Percentiles rank a stretch among this genome's conserved stretches.
Conservation (phyloP, 345 rosid species). For the Lepidium africanum region DNA sequence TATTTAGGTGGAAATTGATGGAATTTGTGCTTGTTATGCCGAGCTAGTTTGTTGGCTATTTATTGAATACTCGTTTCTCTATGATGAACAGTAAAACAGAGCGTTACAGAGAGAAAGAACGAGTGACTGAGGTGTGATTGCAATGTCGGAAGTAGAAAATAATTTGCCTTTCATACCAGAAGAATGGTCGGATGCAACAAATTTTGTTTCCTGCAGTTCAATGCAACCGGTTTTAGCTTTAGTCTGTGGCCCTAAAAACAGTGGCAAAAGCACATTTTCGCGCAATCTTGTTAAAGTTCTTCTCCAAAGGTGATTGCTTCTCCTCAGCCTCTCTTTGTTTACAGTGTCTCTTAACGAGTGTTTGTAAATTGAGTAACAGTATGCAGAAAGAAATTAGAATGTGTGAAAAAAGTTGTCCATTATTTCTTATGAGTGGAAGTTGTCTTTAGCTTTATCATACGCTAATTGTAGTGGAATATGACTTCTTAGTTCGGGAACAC, state of each 20-base stretch:
- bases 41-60: neutral
- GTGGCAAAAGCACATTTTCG: slow-evolving; percentile 86
- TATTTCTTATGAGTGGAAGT: neutral
- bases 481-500: neutral
- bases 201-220: slow-evolving; percentile 41
- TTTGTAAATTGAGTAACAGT: neutral
- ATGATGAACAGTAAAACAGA: neutral
- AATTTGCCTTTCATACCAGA: slow-evolving; percentile 45
- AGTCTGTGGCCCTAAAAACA: slow-evolving; percentile 76
- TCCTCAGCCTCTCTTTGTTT: neutral
- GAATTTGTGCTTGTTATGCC: too few relatives aligned
- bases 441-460: neutral
- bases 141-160: slow-evolving; percentile 32
- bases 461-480: neutral
- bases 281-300: slow-evolving; percentile 71
- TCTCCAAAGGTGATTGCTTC: slow-evolving; percentile 44
- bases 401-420: neutral
- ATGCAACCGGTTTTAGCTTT: slow-evolving; percentile 46
- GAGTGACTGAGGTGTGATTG: slow-evolving; percentile 13
- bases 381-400: neutral
- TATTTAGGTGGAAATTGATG: neutral
- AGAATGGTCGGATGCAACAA: slow-evolving; percentile 72
- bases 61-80: neutral
- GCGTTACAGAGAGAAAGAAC: neutral
- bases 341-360: neutral